A percentile compares a stretch with the other conserved stretches of the same genome.
phyloP scores from a whole-genome alignment of 2,329 filamentous ascomycete genomes.

The Balansia obtecta region DNA sequence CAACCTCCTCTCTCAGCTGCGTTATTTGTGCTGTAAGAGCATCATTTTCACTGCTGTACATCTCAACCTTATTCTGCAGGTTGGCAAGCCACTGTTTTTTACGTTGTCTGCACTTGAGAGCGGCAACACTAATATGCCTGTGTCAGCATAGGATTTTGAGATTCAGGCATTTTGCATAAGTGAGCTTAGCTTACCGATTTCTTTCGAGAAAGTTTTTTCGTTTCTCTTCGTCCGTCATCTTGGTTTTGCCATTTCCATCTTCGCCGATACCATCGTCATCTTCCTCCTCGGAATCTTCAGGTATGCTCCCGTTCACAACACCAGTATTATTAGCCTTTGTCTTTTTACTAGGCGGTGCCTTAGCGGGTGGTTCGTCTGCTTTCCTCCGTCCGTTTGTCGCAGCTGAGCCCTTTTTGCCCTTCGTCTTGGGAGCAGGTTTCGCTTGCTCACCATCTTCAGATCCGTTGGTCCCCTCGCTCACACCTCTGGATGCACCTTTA shows the following conservation, averaged over 20 bases:
- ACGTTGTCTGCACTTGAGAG: conserved; percentile 89
- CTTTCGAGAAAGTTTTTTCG: conserved; percentile 94
- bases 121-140: conserved; percentile 58
- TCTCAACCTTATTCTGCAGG: conserved; percentile 85
- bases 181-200: conserved; percentile 62
- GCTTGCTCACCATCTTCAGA: conserved; percentile 62
- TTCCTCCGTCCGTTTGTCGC: conserved; percentile 62
- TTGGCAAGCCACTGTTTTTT: conserved; percentile 99
- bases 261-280: conserved; percentile 36
- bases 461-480: conserved; percentile 56
- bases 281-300: conserved; percentile 42
- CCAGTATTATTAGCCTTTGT: conserved; percentile 34
- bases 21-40: conserved; percentile 72
- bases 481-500: conserved; percentile 39
- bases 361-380: conserved; percentile 52
- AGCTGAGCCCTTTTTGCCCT: conserved; percentile 53
- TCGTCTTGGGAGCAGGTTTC: conserved; percentile 53
- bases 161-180: background rate
- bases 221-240: conserved; percentile 99
- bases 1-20: conserved; percentile 79
- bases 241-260: conserved; percentile 48
- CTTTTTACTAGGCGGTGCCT: conserved; percentile 58
- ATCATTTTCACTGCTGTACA: conserved; percentile 88
- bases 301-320: conserved; percentile 19
- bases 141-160: conserved; percentile 3